Base-by-base conservation (phyloP, 768 basidiomycete species). In the Boletus reticulatus region DNA sequence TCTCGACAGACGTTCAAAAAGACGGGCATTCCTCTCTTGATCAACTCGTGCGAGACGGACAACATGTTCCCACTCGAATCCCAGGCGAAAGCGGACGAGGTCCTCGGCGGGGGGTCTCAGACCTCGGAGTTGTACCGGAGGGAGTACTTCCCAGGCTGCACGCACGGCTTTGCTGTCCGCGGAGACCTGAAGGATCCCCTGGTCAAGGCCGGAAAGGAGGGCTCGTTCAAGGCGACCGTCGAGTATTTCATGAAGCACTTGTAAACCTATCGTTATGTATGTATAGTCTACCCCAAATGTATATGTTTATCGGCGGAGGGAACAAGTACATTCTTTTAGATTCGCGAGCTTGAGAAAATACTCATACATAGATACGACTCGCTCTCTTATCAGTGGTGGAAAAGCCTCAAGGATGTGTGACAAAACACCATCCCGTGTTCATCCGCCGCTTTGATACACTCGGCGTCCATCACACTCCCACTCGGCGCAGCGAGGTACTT, bases 391-490 rank as follows among this genome's bases (percentile, higher is more conserved):
- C 67, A 94, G 69, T 93, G 92, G 65, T 96, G 93, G 86, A 98
- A 97, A 60, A 98, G 76, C 62, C 95, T 79, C 65, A 97, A 69
- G 44, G 83, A 79, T 5, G 94, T 97, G 70, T 97, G 94, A 45
- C 86, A 87, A 73, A 97, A 98, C 56, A 95, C 89, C 43, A 98
- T 91, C 38, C 76, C 82, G 64, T 91, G 87, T 75, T 98, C 97
- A 72, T 99, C 88, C 12, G 96, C 96, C 3, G 94, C 92, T 75
- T 92, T 94, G 77, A 99, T 87, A 66, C 97, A 96, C 71, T 95
- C 96, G 43, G 73, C 84, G 67, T 99, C 97, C 96, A 98, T 98
- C 57, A 99, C 94, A 62, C 92, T 94, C 46, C 97, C 97, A 48
- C 87, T 84, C 3, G 92, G 89, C 8, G 95, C 94, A 24, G 93